Evolutionary conservation across 331 rosid genomes (phyloP).

Genomic region (Rhamnella rubrinervis): DNA sequence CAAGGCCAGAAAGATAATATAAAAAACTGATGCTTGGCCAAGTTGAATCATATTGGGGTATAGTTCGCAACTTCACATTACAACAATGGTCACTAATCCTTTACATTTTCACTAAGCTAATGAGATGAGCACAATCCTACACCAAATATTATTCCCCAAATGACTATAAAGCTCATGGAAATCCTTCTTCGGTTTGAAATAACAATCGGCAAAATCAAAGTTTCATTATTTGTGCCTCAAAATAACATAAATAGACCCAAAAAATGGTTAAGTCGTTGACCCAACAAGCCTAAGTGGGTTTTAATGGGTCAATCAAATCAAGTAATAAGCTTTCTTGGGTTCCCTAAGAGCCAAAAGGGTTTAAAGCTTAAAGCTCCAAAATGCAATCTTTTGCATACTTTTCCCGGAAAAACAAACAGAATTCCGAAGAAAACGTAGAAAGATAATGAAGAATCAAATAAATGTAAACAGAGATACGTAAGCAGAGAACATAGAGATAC

Average conservation of each 20-base stretch:
- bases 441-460: no score
- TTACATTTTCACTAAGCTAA: neutral
- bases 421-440: neutral
- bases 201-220: neutral
- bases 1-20: neutral
- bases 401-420: conserved; percentile 3
- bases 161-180: neutral
- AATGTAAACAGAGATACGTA: neutral
- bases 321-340: neutral
- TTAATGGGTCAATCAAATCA: neutral
- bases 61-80: neutral
- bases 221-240: neutral
- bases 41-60: no score
- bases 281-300: neutral
- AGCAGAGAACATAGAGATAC: neutral
- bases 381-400: neutral
- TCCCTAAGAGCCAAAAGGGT: neutral
- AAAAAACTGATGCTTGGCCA: no score
- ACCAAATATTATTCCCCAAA: neutral
- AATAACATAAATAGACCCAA: neutral
- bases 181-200: neutral
- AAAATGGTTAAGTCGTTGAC: neutral
- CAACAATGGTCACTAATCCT: neutral
- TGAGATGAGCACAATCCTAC: neutral
- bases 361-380: neutral